Base-by-base conservation (phyloP, 1,284 basidiomycete genomes). In the Exsudoporus floridanus region DNA sequence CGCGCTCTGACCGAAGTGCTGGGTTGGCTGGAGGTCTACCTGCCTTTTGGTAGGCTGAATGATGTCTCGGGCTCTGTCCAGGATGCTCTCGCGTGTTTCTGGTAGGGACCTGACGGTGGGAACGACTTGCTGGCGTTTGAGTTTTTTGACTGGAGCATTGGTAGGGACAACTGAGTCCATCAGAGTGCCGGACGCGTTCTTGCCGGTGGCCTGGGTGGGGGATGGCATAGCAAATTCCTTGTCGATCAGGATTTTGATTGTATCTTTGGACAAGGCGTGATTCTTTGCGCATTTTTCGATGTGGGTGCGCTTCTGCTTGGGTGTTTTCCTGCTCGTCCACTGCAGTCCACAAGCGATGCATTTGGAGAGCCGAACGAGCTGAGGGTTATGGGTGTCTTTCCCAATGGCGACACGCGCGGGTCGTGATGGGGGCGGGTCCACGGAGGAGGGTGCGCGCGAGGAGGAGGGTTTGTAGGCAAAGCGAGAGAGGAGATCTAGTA, bases 291-390 rank as follows among this genome's bases (percentile, higher is more conserved):
- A 92, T 1, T 75, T 69, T 46, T 77, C 75, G 21, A 92, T 79
- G 62, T 92, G 90, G 3, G 74, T 63, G 60, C 80, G 67, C 65
- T 91, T 91, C 58, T 86, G 78, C 12, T 68, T 58, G 16, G 72
- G 70, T 7, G 78, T 78, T 65, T 92, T 92, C 46, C 79, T 74
- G 7, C 78, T 69, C 2, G 86, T 90, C 89, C 89, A 92, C 0
- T 69, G 66, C 10, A 77, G 64, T 35, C 82, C 78, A 60, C 90
- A 92, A 42, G 78, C 76, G 40, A 90, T 74, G 59, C 89, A 92
- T 58, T 74, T 81, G 12, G 70, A 63, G 1, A 91, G 62, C 18
- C 63, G 74, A 2, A 64, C 64, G 12, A 90, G 64, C 23, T 83
- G 73, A 1, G 66, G 71, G 10, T 58, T 60, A 1, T 63, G 54